Evolutionary conservation across 1,284 basidiomycete genomes (phyloP), one percentile per base, ranked within the genome.

Genomic region (Puccinia horiana): DNA sequence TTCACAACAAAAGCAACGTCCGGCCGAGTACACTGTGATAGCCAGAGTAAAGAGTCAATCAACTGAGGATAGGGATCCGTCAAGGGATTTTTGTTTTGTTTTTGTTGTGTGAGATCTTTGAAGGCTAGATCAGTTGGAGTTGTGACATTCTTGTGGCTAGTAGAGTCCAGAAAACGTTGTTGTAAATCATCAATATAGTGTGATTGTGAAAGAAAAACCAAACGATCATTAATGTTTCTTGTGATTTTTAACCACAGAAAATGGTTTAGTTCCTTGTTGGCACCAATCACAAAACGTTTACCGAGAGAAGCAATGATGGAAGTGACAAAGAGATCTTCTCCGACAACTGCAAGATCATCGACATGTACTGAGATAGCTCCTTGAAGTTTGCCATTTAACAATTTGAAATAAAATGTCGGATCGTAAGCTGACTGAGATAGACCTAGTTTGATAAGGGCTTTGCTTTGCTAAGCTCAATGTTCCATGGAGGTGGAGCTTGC

Each of bases 261-360:
- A 42, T 77, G 75, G 29, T 77, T 56, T 5, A 77, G 76, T 18
- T 76, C 74, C 14, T 61, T 23, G n/a, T 76, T 23, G 8, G 54
- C 23, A 32, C 74, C 74, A 61, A 76, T 76, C n/a, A 42, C 35
- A n/a, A 76, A 76, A 12, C 42, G 2, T 1, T n/a, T 1, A 2
- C 35, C 52, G 40, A 76, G 52, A 14, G 16, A 26, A 8, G 16
- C n/a, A 9, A 76, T 76, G 54, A 61, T 2, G 32, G 26, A n/a
- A 18, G 8, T 26, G 18, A 76, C 54, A 42, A 76, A 61, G 4
- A 4, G 9, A 2, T 5, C n/a, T 42, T 58, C 37, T 2, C 54
- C 74, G 1, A 76, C 54, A 3, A 76, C 37, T n/a, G 52, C 35
- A 4, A 76, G 29, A 32, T 58, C 23, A 18, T 61, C 54, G 1